These are phyloP conservation scores for Ambrosia hybrid DNA, from an alignment of 140 eudicot genomes.

Conservation along the genomic window DNA sequence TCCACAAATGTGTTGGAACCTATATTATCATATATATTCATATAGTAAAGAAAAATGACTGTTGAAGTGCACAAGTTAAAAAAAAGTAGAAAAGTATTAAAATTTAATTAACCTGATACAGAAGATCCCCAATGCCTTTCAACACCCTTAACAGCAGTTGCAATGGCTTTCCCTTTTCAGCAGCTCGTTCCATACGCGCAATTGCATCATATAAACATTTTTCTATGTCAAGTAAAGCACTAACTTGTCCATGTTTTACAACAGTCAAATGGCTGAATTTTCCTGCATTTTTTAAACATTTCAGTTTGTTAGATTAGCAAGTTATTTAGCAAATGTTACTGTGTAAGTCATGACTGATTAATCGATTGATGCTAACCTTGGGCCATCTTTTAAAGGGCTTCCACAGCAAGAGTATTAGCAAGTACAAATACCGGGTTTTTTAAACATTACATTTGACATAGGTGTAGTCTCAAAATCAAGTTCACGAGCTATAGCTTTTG, in stretches of 20 bases:
- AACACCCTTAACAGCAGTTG: slow-evolving; percentile 98
- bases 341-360: neutral
- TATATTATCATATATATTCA: slow-evolving; percentile 18
- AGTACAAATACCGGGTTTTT: slow-evolving; percentile 91
- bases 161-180: slow-evolving; percentile 95
- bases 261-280: slow-evolving; percentile 95
- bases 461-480: slow-evolving; percentile 79
- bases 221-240: slow-evolving; percentile 91
- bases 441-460: slow-evolving; percentile 85
- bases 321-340: neutral
- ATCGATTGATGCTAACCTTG: slow-evolving; percentile 52
- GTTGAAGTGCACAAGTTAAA: neutral
- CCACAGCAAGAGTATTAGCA: slow-evolving; percentile 92
- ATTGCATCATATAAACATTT: slow-evolving; percentile 95
- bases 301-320: slow-evolving; percentile 2
- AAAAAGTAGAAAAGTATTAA: neutral
- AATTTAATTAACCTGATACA: slow-evolving; percentile 52
- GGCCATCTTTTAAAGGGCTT: slow-evolving; percentile 97
- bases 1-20: slow-evolving; percentile 85
- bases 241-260: slow-evolving; percentile 88
- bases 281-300: slow-evolving; percentile 48
- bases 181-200: slow-evolving; percentile 94
- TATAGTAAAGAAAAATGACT: neutral
- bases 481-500: slow-evolving; percentile 83
- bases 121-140: slow-evolving; percentile 88